Base-by-base conservation (phyloP, 495 filamentous ascomycete genomes). In the Lasiosphaeriaceae sp. region DNA sequence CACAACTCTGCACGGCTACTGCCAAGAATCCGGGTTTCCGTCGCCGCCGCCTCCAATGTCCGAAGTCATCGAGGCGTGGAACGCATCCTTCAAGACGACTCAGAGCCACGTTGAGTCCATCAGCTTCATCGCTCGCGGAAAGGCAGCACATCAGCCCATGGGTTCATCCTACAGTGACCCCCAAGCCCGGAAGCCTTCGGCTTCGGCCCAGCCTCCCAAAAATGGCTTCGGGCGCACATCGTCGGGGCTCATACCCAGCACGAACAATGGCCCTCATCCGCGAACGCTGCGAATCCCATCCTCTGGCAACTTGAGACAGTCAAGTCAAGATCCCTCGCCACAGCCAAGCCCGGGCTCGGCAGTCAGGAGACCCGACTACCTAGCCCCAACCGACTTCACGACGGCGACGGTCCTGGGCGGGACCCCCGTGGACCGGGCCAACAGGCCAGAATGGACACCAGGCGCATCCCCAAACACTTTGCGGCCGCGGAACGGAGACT, bases 1-100 rank as follows among this genome's bases (percentile, higher is more conserved):
- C 72, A 96, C 92, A 11, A 77, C 85, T 0, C 74, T 96, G 3
- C 85, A 91, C 66, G 83, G 83, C 56, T 97, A 89, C 70, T 90
- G 88, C 58, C 75, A 86, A 52, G 81, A 88, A 22, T 75, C 84
- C 54, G 75, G 80, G 11, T 90, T 93, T 64, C 86, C 86, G 2
- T 87, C 86, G 9, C 88, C 89, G 14, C 82, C 90, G 0, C 87
- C 88, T 0, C 79, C 86, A 2, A 86, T 90, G 77, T 83, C 86
- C 20, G 81, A 88, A 34, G 81, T 96, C 0, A 75, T 95, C 47
- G 69, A 82, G 2, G 74, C 79, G 45, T 97, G 88, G 88, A 80
- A 89, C 43, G 71, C 67, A 8, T 79, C 78, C 55, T 90, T 87
- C 67, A 76, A 80, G 11, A 81, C 87, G 0, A 66, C 87, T 47